Conservation (phyloP, 306 rosid species). For the Gillenia trifoliata region DNA sequence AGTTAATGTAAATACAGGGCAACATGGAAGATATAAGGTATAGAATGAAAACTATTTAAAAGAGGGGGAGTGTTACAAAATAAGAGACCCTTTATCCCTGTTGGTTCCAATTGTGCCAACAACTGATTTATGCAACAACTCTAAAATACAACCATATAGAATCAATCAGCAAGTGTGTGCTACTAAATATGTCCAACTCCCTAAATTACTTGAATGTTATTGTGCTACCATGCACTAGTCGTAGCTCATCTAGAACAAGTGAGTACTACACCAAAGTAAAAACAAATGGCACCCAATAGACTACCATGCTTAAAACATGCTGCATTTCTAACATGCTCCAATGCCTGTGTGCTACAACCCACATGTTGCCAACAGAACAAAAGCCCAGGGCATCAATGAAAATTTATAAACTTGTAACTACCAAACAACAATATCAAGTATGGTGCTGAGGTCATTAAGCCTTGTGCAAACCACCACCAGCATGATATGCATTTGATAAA, state of each 20-base stretch:
- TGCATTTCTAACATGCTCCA: background rate
- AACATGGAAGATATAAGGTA: background rate
- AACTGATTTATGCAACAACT: background rate
- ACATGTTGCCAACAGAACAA: background rate
- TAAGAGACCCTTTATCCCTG: background rate
- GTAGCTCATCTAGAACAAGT: background rate
- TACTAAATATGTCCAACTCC: background rate
- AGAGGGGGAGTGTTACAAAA: background rate
- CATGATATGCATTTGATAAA: slow-evolving; percentile 15
- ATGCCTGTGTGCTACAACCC: background rate
- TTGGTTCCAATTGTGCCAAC: background rate
- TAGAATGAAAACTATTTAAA: background rate
- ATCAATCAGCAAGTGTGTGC: background rate
- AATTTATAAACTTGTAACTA: background rate
- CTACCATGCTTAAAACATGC: background rate
- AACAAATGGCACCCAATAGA: background rate
- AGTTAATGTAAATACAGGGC: background rate
- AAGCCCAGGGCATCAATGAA: background rate
- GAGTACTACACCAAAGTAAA: background rate
- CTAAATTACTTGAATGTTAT: background rate
- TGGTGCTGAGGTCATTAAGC: slow-evolving; percentile 11
- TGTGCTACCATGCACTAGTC: background rate
- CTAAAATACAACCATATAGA: background rate
- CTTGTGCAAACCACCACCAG: slow-evolving; percentile 12
- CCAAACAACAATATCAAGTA: background rate